Evolutionary conservation across 495 filamentous ascomycete species (phyloP), one percentile per base, ranked within the genome.

Genomic region (Podospora fimiseda): DNA sequence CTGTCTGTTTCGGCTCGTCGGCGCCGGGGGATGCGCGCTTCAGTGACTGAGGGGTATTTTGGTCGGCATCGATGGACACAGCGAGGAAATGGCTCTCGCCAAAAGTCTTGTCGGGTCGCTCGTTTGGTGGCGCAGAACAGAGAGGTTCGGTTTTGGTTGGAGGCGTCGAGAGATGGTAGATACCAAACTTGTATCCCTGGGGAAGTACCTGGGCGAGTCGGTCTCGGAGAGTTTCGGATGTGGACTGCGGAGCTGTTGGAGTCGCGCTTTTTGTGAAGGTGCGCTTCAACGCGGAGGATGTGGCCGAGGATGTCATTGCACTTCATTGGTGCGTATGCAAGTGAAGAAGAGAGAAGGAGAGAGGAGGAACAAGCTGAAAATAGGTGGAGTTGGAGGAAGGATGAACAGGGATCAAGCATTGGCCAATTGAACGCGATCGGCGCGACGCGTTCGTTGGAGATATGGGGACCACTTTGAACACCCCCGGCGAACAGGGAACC

Each of bases 101-200:
- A 55, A 88, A 93, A 0, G 94, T 97, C 59, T 69, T 74, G 62
- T 90, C 81, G 1, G 86, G 74, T 14, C 78, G 74, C 47, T 82
- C 70, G 43, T 78, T 80, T 8, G 90, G 85, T 8, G 89, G 82
- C 22, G 92, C 78, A n/a, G 84, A 81, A 65, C 84, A 96, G 46
- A 99, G 79, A 19, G 90, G 77, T 7, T 78, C 73, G 48, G 82
- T 86, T 51, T 72, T 75, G 11, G 81, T 81, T 15, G 93, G 89
- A 1, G 88, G 86, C 2, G 91, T 94, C 16, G 90, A 95, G 56
- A 95, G 70, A 73, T 97, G 92, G 69, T 94, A 82, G 60, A 94
- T 75, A 40, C 75, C 85, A 62, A 95, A 81, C 54, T 77, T 77
- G 65, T 78, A 75, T 57, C 75, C 82, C 48, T 81, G 76, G 22